Conservation (phyloP, 306 rosid genomes). For the Pyrus pyrifolia region DNA sequence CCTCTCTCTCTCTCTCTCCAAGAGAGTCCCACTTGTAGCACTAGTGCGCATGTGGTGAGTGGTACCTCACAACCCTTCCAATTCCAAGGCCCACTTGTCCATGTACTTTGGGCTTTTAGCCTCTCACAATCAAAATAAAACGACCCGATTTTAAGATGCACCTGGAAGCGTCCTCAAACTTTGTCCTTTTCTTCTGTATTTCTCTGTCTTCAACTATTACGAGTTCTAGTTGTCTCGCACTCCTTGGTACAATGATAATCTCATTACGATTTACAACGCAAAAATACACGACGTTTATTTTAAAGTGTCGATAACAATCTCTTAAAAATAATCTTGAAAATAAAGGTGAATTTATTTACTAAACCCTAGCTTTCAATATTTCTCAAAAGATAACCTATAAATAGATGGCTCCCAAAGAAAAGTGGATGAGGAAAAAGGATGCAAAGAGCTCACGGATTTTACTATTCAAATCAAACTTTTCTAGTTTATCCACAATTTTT, state of each 20-base stretch:
- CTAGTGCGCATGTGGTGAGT: neutral
- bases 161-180: neutral
- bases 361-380: neutral
- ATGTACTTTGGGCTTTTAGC: neutral
- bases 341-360: too few species aligned
- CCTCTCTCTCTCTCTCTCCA: too few species aligned
- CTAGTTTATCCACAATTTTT: constrained; percentile 18
- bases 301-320: too few species aligned
- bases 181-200: neutral
- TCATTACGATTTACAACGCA: too few species aligned
- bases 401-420: neutral
- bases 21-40: constrained; percentile 12
- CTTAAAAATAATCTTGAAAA: too few species aligned
- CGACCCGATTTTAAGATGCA: neutral
- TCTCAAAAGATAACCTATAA: neutral
- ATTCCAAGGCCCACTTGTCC: constrained; percentile 1
- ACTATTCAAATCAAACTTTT: neutral
- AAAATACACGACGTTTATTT: too few species aligned
- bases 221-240: neutral
- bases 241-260: neutral
- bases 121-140: neutral
- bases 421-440: constrained; percentile 4
- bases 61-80: neutral
- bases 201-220: neutral
- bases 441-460: neutral